Conservation (phyloP, 176 grass and related monocot genomes). For the Carex littledalei region DNA sequence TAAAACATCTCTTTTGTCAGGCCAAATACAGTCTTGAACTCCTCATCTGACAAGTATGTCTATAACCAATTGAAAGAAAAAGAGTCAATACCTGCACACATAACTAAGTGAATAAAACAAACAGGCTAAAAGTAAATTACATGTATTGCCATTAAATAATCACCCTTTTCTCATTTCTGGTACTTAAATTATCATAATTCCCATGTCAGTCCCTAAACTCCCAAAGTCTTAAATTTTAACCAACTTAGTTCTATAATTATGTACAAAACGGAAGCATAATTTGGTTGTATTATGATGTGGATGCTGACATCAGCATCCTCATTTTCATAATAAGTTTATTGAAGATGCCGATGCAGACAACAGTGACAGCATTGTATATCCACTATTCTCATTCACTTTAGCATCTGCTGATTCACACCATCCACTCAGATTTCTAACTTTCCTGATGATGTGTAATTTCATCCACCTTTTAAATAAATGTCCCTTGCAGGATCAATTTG, state of each 20-base stretch:
- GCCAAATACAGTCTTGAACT: conserved; percentile 68
- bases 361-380: background rate
- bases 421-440: background rate
- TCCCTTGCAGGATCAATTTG: background rate
- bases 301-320: background rate
- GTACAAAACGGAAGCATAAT: background rate
- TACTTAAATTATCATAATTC: background rate
- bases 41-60: conserved; percentile 79
- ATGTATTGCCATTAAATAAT: background rate
- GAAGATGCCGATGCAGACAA: background rate
- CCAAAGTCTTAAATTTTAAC: background rate
- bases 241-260: background rate
- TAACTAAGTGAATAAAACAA: background rate
- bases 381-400: background rate
- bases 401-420: background rate
- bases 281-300: background rate
- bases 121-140: background rate
- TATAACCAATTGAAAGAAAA: conserved; percentile 31
- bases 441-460: background rate
- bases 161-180: background rate
- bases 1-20: conserved; percentile 75
- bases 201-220: background rate
- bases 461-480: background rate
- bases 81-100: background rate
- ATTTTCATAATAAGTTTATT: background rate